phyloP scores from a whole-genome alignment of 768 basidiomycete species.

The Coprinellus aureogranulatus region DNA sequence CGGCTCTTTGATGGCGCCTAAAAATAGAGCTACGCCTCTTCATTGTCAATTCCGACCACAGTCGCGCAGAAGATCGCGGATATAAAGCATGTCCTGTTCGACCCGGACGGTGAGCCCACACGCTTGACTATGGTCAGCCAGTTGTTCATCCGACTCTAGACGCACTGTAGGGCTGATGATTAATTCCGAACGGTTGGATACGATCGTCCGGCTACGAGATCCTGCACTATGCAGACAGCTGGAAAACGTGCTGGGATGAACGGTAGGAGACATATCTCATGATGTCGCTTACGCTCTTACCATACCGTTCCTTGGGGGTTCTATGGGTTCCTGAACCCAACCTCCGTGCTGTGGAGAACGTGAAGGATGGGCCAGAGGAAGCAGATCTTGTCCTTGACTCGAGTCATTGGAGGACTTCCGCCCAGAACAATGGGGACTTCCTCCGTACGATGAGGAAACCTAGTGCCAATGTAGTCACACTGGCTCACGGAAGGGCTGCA shows the following conservation, averaged over 20 bases:
- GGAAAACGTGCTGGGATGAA: constrained; percentile 85
- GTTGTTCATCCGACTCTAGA: too few species aligned
- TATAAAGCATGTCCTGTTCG: constrained; percentile 67
- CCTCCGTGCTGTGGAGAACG: constrained; percentile 46
- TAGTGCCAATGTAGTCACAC: too few species aligned
- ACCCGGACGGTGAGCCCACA: constrained; percentile 59
- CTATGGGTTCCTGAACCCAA: constrained; percentile 83
- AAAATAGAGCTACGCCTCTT: too few species aligned
- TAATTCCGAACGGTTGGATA: constrained; percentile 71
- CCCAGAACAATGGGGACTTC: constrained; percentile 84
- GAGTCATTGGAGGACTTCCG: constrained; percentile 70
- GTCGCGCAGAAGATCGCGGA: constrained; percentile 15
- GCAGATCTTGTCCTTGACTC: constrained; percentile 59
- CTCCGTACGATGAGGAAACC: constrained; percentile 46
- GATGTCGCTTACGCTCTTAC: constrained; percentile 1
- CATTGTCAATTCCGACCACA: too few species aligned
- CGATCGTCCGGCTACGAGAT: constrained; percentile 57
- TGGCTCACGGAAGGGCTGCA: too few species aligned
- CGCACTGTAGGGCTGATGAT: constrained; percentile 59
- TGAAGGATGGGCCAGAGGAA: constrained; percentile 41
- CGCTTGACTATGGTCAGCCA: not conserved
- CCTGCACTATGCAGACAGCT: constrained; percentile 51
- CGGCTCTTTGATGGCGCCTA: too few species aligned
- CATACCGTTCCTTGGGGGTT: constrained; percentile 41
- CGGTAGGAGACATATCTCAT: constrained; percentile 42